Conservation (phyloP, 345 rosid genomes). For the Crucihimalaya himalaica region DNA sequence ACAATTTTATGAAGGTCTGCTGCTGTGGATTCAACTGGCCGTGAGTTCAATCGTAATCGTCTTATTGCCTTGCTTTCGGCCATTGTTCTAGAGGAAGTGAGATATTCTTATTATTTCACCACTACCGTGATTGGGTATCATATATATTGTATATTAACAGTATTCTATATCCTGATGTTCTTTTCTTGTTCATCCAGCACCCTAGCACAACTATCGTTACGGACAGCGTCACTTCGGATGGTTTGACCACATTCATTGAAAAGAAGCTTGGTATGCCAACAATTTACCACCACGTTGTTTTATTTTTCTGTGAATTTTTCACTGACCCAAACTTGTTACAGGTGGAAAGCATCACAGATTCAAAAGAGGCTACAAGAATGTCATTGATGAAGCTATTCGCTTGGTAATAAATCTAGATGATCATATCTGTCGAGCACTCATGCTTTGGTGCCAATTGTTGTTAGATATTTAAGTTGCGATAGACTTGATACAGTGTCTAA, state of each 20-base stretch:
- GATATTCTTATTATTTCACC: slow-evolving; percentile 30
- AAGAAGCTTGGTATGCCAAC: slow-evolving; percentile 75
- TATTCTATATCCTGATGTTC: neutral
- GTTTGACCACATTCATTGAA: slow-evolving; percentile 81
- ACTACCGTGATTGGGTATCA: slow-evolving; percentile 10
- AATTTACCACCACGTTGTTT: slow-evolving; percentile 1
- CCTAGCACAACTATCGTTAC: slow-evolving; percentile 96
- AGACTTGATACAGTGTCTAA: slow-evolving; percentile 11
- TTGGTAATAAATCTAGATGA: slow-evolving; percentile 54
- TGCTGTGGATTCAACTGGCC: slow-evolving; percentile 94
- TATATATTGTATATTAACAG: neutral
- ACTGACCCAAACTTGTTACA: slow-evolving; percentile 36
- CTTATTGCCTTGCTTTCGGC: slow-evolving; percentile 91
- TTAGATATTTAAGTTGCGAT: slow-evolving; percentile 4
- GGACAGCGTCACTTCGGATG: slow-evolving; percentile 98
- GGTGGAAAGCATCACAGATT: slow-evolving; percentile 97
- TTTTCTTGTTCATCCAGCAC: slow-evolving; percentile 56
- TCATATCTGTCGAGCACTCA: neutral
- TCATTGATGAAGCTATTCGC: slow-evolving; percentile 91
- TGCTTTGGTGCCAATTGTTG: slow-evolving; percentile 12
- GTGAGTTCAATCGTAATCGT: slow-evolving; percentile 89
- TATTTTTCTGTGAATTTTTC: slow-evolving; percentile 8
- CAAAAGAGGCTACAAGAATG: slow-evolving; percentile 97
- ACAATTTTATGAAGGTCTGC: slow-evolving; percentile 69
- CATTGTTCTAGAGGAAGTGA: slow-evolving; percentile 93